phyloP scores from a whole-genome alignment of 2,329 filamentous ascomycete species.

The Cyphellophora attinorum region DNA sequence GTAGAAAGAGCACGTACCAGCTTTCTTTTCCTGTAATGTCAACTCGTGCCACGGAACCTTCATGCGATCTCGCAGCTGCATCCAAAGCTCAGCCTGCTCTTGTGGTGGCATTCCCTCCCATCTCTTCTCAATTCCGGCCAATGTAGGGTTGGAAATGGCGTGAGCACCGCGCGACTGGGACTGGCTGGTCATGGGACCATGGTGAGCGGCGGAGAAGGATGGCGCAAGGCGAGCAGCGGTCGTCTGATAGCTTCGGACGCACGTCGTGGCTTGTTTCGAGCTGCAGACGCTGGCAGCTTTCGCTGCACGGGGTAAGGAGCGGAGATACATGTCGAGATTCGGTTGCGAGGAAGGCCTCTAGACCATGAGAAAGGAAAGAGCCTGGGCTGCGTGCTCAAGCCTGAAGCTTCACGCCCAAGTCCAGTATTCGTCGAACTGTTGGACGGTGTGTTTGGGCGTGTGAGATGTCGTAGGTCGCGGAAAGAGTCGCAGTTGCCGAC shows the following conservation, averaged over 20 bases:
- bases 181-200: conserved; percentile 29
- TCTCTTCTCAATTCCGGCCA: conserved; percentile 98
- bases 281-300: conserved; percentile 30
- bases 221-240: conserved; percentile 28
- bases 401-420: conserved; percentile 14
- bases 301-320: conserved; percentile 35
- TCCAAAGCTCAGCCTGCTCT: conserved; percentile 99
- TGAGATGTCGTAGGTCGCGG: background rate
- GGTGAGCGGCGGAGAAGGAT: conserved; percentile 25
- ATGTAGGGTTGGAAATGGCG: conserved; percentile 93
- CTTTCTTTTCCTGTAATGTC: conserved; percentile 97
- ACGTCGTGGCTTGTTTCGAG: conserved; percentile 9
- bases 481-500: too few species aligned
- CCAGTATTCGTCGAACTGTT: too few species aligned
- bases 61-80: conserved; percentile 96
- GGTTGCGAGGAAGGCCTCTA: conserved; percentile 6
- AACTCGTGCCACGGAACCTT: conserved; percentile 94
- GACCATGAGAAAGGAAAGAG: conserved; percentile 1
- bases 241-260: conserved; percentile 15
- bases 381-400: conserved; percentile 4
- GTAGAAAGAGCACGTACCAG: conserved; percentile 55
- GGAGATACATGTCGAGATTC: conserved; percentile 31
- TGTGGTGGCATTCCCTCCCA: conserved; percentile 97
- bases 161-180: conserved; percentile 55
- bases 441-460: too few species aligned